Percentiles rank a stretch among this genome's conserved stretches.
These are phyloP conservation scores for Puccinia triticina DNA, from an alignment of 1,284 basidiomycete genomes.

Conservation along the genomic window DNA sequence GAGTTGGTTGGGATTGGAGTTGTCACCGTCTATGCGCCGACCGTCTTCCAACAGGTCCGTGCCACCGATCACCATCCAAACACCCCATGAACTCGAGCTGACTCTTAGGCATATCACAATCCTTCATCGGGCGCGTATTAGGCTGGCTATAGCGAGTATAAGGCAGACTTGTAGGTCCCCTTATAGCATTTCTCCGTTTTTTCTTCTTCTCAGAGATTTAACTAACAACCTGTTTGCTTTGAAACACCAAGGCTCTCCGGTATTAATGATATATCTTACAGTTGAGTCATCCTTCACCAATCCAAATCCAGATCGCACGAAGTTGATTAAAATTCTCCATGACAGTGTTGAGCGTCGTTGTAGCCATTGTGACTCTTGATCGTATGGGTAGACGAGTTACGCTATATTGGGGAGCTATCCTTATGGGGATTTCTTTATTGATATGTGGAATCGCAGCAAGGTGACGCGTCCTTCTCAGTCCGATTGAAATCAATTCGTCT, in stretches of 20 bases:
- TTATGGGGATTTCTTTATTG: constrained; percentile 56
- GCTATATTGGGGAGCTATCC: constrained; percentile 54
- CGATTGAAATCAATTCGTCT: not conserved
- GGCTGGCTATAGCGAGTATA: constrained; percentile 58
- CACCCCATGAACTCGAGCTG: constrained; percentile 48
- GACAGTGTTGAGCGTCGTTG: constrained; percentile 51
- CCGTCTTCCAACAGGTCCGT: constrained; percentile 52
- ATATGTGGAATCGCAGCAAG: constrained; percentile 54
- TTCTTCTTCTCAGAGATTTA: not conserved
- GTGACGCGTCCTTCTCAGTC: not conserved
- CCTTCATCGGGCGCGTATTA: not conserved
- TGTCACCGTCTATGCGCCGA: constrained; percentile 54
- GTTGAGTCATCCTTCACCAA: constrained; percentile 34
- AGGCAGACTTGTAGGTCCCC: constrained; percentile 55
- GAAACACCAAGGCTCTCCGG: constrained; percentile 53
- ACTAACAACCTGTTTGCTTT: not conserved
- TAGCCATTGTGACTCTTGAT: constrained; percentile 59
- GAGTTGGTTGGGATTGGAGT: constrained; percentile 58
- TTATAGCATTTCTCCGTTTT: not conserved
- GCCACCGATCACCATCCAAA: constrained; percentile 2
- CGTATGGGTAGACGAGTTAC: constrained; percentile 56
- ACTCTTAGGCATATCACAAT: not conserved
- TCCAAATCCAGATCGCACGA: not conserved
- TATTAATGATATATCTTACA: constrained; percentile 58
- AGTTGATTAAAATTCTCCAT: not conserved